Evolutionary conservation across 2,329 filamentous ascomycete species (phyloP).

Genomic region (Pseudogymnoascus sp.): DNA sequence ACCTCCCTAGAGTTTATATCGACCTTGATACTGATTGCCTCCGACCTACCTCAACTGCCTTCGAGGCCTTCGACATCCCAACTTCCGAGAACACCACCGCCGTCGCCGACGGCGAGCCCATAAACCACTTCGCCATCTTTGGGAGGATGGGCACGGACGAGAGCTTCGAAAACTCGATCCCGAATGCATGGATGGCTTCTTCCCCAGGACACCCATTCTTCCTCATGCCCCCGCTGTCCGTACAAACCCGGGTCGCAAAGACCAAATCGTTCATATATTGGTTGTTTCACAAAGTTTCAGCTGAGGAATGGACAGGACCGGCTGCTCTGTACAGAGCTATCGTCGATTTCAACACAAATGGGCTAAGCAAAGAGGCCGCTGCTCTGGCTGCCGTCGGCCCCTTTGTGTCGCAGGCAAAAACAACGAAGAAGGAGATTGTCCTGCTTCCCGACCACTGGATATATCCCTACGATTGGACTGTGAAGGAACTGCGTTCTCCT

Average conservation of each 20-base stretch:
- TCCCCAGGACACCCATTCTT: conserved; percentile 30
- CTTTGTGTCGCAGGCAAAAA: background rate
- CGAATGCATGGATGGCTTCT: conserved; percentile 32
- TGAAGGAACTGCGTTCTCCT: background rate
- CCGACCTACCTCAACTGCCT: conserved; percentile 17
- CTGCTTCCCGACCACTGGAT: conserved; percentile 19
- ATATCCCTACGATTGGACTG: conserved; percentile 23
- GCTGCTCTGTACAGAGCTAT: background rate
- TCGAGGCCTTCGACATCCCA: conserved; percentile 20
- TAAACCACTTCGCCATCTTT: conserved; percentile 20
- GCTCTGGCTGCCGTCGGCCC: background rate
- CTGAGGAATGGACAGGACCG: background rate
- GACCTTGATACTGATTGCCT: conserved; percentile 30
- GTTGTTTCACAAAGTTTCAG: background rate
- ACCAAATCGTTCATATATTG: background rate
- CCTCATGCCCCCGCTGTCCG: conserved; percentile 21
- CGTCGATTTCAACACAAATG: conserved; percentile 1
- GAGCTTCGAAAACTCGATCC: conserved; percentile 26
- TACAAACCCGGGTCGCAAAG: conserved; percentile 3
- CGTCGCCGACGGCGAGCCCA: conserved; percentile 8
- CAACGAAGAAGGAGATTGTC: conserved; percentile 14
- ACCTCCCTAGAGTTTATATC: conserved; percentile 22
- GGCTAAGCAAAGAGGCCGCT: background rate
- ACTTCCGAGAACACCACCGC: conserved; percentile 14
- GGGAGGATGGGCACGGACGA: conserved; percentile 28